Evolutionary conservation across 2,329 filamentous ascomycete species (phyloP).

Genomic region (Stagonosporopsis vannaccii): DNA sequence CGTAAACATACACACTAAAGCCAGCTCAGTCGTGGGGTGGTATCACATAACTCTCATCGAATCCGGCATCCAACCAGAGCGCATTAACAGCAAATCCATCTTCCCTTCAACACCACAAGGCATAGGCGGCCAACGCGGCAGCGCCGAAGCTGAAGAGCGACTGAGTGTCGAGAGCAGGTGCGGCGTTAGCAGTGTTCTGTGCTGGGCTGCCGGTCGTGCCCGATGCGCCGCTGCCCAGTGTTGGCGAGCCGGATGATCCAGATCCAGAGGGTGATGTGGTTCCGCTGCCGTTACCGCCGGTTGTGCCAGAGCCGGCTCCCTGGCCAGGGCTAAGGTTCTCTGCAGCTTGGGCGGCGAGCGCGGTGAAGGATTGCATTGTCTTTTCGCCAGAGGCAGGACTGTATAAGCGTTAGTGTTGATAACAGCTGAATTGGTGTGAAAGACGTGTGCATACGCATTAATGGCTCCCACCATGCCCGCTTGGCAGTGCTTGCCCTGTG

Average conservation of each 20-base stretch:
- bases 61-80: background rate
- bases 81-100: background rate
- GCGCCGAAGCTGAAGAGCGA: slow-evolving; percentile 37
- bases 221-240: slow-evolving; percentile 17
- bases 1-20: slow-evolving; percentile 22
- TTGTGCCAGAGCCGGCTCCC: slow-evolving; percentile 24
- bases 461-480: slow-evolving; percentile 78
- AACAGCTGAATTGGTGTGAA: background rate
- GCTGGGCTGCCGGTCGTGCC: slow-evolving; percentile 27
- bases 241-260: slow-evolving; percentile 16
- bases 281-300: slow-evolving; percentile 1
- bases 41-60: slow-evolving; percentile 27
- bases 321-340: slow-evolving; percentile 54
- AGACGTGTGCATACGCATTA: slow-evolving; percentile 67
- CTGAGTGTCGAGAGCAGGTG: slow-evolving; percentile 32
- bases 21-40: slow-evolving; percentile 32
- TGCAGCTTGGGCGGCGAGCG: slow-evolving; percentile 49
- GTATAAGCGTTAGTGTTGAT: slow-evolving; percentile 25
- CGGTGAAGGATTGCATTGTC: slow-evolving; percentile 45
- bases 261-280: background rate
- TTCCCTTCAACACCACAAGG: slow-evolving; percentile 31
- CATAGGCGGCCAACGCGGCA: slow-evolving; percentile 34
- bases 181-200: slow-evolving; percentile 36
- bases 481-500: slow-evolving; percentile 77
- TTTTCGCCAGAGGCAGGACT: slow-evolving; percentile 46